Evolutionary conservation across 2,329 filamentous ascomycete genomes (phyloP), one percentile per base, ranked within the genome.

Genomic region (Aureobasidium vineae): DNA sequence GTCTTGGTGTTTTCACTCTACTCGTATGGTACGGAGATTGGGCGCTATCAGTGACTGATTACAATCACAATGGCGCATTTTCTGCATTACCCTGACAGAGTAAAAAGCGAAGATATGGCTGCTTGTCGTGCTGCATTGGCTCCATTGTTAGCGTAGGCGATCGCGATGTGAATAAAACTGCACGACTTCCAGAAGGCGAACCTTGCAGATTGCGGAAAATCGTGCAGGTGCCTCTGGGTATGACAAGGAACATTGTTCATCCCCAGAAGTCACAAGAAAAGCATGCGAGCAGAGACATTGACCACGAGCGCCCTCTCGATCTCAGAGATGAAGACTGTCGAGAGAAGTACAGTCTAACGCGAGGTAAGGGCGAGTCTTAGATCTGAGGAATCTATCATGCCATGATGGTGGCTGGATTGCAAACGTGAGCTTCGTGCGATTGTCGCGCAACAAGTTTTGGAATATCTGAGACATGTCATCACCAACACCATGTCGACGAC

Each of bases 261-360:
- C 21, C 13, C 15, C 11, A 33, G 15, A 33, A n/a, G 38, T 28
- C 13, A 57, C 53, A 11, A 49, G 26, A 31, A 59, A 33, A 21
- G 43, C 54, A 45, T 59, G 54, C 40, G 54, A 57, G 15, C 53
- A 57, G 38, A 45, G 26, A 59, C 54, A 33, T 45, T 38, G 40
- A 45, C 54, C 54, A 59, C 54, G 50, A 54, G 54, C 16, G 31
- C 38, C 13, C 16, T 33, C 54, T 52, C 10, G 6, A 10, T 33
- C 28, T 40, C 26, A 3, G 7, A 16, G 50, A 41, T 28, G 21
- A 16, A 40, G 11, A 26, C 21, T 8, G 10, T 3, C 21, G 3
- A 50, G 16, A 26, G 33, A 19, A 16, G 26, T 19, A 4, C 8
- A 21, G 31, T 11, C 11, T 23, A 38, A 23, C 10, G 11, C 8